Conservation (phyloP, 2,329 filamentous ascomycete genomes). For the Colletotrichum lini region DNA sequence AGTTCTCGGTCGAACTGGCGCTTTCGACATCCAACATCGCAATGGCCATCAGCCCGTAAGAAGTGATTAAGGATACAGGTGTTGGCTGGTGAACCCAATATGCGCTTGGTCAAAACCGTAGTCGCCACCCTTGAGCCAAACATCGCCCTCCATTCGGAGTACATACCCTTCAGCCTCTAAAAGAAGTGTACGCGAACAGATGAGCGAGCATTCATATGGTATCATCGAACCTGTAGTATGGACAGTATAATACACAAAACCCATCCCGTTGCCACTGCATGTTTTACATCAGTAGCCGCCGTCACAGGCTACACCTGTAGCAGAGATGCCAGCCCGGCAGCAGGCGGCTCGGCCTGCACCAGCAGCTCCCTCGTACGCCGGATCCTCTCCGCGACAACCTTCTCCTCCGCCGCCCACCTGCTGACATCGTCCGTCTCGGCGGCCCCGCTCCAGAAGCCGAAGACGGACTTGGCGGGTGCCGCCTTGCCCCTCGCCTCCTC, state of each 20-base stretch:
- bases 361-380: slow-evolving; percentile 66
- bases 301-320: slow-evolving; percentile 57
- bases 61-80: no score
- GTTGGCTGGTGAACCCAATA: no score
- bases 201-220: not conserved
- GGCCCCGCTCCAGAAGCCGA: slow-evolving; percentile 58
- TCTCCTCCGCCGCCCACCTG: slow-evolving; percentile 69
- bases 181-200: no score
- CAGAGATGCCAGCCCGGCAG: slow-evolving; percentile 51
- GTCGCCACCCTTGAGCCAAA: no score
- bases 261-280: not conserved
- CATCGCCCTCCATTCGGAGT: no score
- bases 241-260: slow-evolving; percentile 1
- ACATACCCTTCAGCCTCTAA: not conserved
- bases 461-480: slow-evolving; percentile 48
- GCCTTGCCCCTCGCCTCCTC: slow-evolving; percentile 58
- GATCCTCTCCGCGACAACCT: slow-evolving; percentile 67
- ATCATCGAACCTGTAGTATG: not conserved
- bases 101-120: no score
- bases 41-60: no score
- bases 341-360: slow-evolving; percentile 61
- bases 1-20: no score
- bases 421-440: slow-evolving; percentile 52
- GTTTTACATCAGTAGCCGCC: not conserved
- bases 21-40: no score